Base-by-base conservation (phyloP, 169 alveolate genomes). In the Babesia divergens region DNA sequence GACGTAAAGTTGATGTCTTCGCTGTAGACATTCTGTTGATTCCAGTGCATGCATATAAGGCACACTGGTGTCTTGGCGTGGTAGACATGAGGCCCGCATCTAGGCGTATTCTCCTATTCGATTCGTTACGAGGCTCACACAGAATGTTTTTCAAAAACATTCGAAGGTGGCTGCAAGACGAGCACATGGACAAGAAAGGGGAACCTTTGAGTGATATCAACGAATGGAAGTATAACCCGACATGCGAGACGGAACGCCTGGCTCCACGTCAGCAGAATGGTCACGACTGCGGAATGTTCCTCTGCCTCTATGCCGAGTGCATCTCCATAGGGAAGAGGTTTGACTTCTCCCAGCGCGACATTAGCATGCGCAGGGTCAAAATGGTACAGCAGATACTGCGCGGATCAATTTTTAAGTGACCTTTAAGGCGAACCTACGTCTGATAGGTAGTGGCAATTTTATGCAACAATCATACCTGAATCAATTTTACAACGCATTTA, bases 301-400 rank as follows among this genome's bases (percentile, higher is more conserved):
- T 92, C 28, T 92, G 96, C 54, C 93, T 84, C 83, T 90, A 83
- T 65, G 96, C 96, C 20, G 94, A 92, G 55, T 90, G 96, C 67
- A 64, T 92, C 14, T 60, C 92, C 22, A 80, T 83, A 31, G 89
- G 84, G 5, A 74, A 90, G 40, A 40, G 77, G 26, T 92, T 93
- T 67, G 96, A 91, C 66, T 93, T 93, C 86, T 34, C 50, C 29
- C 94, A 91, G 65, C 50, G 43, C 11, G 88, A 87, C 47, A 86
- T 90, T 28, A 51, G 54, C 34, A 67, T 56, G 34, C 65, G 83
- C n/a, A 74, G 95, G 28, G 29, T 66, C 44, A 66, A 40, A 43
- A 91, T 91, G 95, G 85, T 83, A 2, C 79, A 82, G 38, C 82
- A 84, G 26, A 64, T 70, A 18, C 34, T 79, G 52, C 24, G 52